These are phyloP conservation scores for Fusarium austroafricanum DNA, from an alignment of 2,329 filamentous ascomycete species.

Conservation along the genomic window DNA sequence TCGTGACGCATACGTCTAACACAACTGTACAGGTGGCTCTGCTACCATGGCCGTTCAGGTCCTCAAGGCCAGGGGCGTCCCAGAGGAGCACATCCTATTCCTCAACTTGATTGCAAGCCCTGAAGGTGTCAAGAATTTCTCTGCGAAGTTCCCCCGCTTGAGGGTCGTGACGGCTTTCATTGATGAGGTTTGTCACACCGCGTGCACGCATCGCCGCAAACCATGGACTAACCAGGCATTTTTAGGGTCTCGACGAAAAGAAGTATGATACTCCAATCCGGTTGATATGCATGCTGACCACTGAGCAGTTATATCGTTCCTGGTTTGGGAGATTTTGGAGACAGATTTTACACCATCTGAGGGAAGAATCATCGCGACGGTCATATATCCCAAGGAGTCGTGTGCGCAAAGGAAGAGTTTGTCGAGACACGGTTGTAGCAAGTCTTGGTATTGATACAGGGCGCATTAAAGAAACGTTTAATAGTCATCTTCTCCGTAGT, in stretches of 20 bases:
- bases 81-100: constrained; percentile 95
- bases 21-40: constrained; percentile 75
- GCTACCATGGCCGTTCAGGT: constrained; percentile 98
- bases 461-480: constrained; percentile 50
- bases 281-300: constrained; percentile 50
- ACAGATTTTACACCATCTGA: constrained; percentile 93
- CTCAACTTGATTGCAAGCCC: constrained; percentile 98
- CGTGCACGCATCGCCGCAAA: constrained; percentile 6
- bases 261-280: constrained; percentile 70
- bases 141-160: constrained; percentile 86
- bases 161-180: constrained; percentile 96
- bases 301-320: constrained; percentile 87
- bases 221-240: constrained; percentile 33
- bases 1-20: constrained; percentile 18
- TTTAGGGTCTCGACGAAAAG: constrained; percentile 89
- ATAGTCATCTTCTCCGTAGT: constrained; percentile 66
- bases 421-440: constrained; percentile 30
- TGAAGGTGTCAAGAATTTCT: constrained; percentile 89
- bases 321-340: constrained; percentile 93
- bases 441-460: constrained; percentile 37
- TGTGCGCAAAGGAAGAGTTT: constrained; percentile 15
- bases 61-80: constrained; percentile 87
- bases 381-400: constrained; percentile 26
- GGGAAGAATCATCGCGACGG: constrained; percentile 19
- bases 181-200: constrained; percentile 70